phyloP scores from a whole-genome alignment of 2,329 filamentous ascomycete genomes.

The Ceratocystiopsis minuta region DNA sequence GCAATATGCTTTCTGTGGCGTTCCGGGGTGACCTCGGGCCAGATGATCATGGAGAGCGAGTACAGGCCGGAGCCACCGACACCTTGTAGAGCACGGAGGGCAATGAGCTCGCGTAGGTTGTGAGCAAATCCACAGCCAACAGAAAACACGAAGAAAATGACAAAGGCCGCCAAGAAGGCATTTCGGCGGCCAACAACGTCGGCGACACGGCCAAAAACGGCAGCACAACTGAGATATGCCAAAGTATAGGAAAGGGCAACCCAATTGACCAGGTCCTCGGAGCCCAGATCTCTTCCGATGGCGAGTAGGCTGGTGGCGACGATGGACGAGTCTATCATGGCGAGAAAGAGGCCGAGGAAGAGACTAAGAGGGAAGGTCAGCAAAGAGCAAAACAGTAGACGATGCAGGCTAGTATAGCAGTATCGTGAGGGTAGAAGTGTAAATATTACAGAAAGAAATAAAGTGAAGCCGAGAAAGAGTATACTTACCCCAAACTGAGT shows the following conservation, averaged over 20 bases:
- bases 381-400: background rate
- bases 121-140: conserved; percentile 32
- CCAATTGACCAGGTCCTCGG: conserved; percentile 30
- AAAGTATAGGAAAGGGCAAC: conserved; percentile 37
- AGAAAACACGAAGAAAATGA: conserved; percentile 38
- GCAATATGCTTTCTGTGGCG: conserved; percentile 24
- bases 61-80: conserved; percentile 36
- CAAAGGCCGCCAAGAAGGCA: conserved; percentile 30
- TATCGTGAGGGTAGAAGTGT: background rate
- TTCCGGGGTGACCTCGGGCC: conserved; percentile 29
- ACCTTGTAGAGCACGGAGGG: conserved; percentile 30
- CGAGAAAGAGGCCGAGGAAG: conserved; percentile 32
- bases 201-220: conserved; percentile 34
- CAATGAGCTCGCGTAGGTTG: conserved; percentile 27
- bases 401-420: background rate
- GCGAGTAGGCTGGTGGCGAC: conserved; percentile 38
- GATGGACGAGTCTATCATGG: conserved; percentile 41
- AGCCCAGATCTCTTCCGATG: conserved; percentile 34
- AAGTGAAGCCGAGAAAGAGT: too few relatives aligned
- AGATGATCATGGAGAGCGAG: conserved; percentile 35
- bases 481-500: too few relatives aligned
- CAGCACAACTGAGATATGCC: conserved; percentile 36
- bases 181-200: conserved; percentile 35
- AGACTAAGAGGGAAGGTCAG: background rate
- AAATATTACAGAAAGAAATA: background rate